Conservation (phyloP, 768 basidiomycete species). For the Auricularia sp. region DNA sequence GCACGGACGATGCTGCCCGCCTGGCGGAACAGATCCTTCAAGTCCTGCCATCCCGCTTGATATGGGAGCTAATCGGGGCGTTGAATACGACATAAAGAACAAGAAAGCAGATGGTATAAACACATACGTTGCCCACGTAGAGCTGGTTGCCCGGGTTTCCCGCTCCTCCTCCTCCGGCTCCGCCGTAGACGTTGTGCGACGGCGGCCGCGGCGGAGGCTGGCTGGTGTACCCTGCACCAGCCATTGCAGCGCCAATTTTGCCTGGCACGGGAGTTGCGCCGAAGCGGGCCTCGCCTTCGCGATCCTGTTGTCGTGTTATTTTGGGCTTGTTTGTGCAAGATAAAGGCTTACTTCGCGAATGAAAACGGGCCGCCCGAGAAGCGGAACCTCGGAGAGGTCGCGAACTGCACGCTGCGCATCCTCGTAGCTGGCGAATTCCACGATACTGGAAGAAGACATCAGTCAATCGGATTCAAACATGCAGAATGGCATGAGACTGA, state of each 20-base stretch:
- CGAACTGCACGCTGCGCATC: slow-evolving; percentile 83
- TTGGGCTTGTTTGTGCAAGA: not conserved
- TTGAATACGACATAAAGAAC: too few relatives aligned
- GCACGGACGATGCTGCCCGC: slow-evolving; percentile 93
- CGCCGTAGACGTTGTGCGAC: slow-evolving; percentile 60
- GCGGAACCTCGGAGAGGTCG: slow-evolving; percentile 77
- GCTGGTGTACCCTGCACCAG: slow-evolving; percentile 74
- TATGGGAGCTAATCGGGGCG: slow-evolving; percentile 59
- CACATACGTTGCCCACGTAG: slow-evolving; percentile 79
- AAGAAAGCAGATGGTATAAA: too few relatives aligned
- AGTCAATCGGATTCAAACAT: not conserved
- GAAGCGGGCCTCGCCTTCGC: slow-evolving; percentile 91
- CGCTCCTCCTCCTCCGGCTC: slow-evolving; percentile 12
- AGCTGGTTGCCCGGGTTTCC: slow-evolving; percentile 80
- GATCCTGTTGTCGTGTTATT: slow-evolving; percentile 50
- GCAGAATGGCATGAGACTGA: slow-evolving; percentile 33
- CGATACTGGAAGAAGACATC: slow-evolving; percentile 50
- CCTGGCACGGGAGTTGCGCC: slow-evolving; percentile 93
- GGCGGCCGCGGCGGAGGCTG: slow-evolving; percentile 76
- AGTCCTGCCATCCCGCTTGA: slow-evolving; percentile 98
- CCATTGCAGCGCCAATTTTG: slow-evolving; percentile 93
- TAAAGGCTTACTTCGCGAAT: slow-evolving; percentile 72
- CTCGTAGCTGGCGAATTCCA: slow-evolving; percentile 85
- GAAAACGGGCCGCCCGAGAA: slow-evolving; percentile 92
- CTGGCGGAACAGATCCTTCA: slow-evolving; percentile 93